Evolutionary conservation across 169 alveolate genomes (phyloP).

Genomic region (Eimeria necatrix): DNA sequence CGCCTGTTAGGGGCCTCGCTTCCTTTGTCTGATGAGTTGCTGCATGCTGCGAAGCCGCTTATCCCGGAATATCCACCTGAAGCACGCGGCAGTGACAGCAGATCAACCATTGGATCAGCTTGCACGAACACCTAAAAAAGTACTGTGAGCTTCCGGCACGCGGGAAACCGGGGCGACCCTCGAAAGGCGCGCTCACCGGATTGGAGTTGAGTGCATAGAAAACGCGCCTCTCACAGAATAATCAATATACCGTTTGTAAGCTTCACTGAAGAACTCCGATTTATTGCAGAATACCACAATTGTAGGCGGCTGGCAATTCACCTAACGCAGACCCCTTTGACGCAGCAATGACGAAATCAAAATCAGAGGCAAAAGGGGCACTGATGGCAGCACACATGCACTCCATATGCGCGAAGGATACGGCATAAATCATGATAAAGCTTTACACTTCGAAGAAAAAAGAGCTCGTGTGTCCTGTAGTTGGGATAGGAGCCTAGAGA

Average conservation of each 20-base stretch:
- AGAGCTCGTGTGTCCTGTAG: too few species aligned
- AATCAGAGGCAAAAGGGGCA: too few species aligned
- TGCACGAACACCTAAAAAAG: not conserved
- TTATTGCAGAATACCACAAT: constrained; percentile 65
- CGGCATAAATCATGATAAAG: too few species aligned
- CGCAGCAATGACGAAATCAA: too few species aligned
- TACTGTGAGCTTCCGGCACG: not conserved
- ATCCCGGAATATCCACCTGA: constrained; percentile 18
- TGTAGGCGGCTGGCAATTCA: constrained; percentile 11
- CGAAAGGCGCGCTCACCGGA: not conserved
- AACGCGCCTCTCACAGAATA: constrained; percentile 48
- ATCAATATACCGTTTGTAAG: constrained; percentile 39
- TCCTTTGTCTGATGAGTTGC: not conserved
- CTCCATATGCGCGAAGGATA: too few species aligned
- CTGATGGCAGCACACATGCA: too few species aligned
- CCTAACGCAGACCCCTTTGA: too few species aligned
- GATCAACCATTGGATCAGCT: not conserved
- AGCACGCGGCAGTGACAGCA: not conserved
- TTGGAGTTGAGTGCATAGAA: not conserved
- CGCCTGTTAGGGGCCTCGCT: too few species aligned
- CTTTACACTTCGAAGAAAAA: too few species aligned
- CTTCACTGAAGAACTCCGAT: constrained; percentile 34
- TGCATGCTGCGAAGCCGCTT: constrained; percentile 35
- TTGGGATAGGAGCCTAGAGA: too few species aligned
- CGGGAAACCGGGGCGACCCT: too few species aligned